Conservation (phyloP, 2,329 filamentous ascomycete genomes). For the Teratosphaeria epicoccoides region DNA sequence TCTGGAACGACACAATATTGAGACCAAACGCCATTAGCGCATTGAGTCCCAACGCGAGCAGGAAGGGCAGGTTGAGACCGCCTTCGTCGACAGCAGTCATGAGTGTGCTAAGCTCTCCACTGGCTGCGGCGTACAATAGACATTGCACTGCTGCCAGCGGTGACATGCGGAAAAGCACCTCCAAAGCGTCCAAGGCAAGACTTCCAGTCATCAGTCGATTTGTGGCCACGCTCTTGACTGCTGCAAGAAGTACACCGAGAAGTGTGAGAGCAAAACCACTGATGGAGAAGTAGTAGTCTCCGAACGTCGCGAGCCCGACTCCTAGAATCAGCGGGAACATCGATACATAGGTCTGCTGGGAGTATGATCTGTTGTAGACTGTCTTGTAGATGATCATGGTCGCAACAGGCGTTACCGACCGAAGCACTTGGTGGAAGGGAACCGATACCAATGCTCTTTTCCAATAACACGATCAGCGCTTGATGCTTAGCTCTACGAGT, state of each 20-base stretch:
- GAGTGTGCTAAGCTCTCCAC: slow-evolving; percentile 36
- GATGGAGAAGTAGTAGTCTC: slow-evolving; percentile 53
- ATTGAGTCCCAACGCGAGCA: slow-evolving; percentile 15
- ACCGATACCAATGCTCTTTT: slow-evolving; percentile 42
- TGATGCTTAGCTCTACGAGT: background rate
- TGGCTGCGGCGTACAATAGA: slow-evolving; percentile 40
- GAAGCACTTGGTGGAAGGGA: slow-evolving; percentile 56
- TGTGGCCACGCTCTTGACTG: slow-evolving; percentile 50
- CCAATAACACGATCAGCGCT: background rate
- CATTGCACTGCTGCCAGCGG: slow-evolving; percentile 49
- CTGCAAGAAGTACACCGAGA: slow-evolving; percentile 29
- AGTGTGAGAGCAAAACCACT: slow-evolving; percentile 33
- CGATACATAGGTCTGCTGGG: slow-evolving; percentile 47
- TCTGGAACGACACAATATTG: slow-evolving; percentile 22
- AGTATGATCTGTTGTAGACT: slow-evolving; percentile 46
- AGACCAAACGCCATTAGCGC: slow-evolving; percentile 19
- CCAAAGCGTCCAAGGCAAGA: slow-evolving; percentile 47
- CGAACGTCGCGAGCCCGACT: slow-evolving; percentile 49
- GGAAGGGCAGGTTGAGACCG: slow-evolving; percentile 4
- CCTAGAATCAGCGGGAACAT: slow-evolving; percentile 51
- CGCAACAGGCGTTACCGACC: slow-evolving; percentile 51
- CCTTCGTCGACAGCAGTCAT: slow-evolving; percentile 5
- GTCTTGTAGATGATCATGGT: slow-evolving; percentile 52
- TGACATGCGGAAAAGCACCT: slow-evolving; percentile 51
- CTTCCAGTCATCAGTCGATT: slow-evolving; percentile 55